A percentile compares a stretch with the other conserved stretches of the same genome.
Conservation (phyloP, 1,284 basidiomycete genomes). For the Pseudozyma sp. region DNA sequence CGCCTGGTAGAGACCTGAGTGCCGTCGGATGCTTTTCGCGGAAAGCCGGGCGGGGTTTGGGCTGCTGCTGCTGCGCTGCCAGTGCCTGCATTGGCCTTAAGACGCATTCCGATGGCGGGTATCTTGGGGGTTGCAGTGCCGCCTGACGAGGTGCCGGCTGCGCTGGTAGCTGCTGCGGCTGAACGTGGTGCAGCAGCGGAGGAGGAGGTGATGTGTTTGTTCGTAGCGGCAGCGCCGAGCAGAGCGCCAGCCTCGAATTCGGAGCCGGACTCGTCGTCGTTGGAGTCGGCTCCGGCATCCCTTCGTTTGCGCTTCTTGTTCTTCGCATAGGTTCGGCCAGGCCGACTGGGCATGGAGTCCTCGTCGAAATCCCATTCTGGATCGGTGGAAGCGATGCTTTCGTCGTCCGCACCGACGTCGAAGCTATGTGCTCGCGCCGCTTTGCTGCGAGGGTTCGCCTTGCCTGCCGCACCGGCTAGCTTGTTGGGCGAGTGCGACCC, state of each 20-base stretch:
- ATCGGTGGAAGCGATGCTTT: constrained; percentile 47
- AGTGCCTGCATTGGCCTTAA: constrained; percentile 50
- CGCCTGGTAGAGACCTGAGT: constrained; percentile 40
- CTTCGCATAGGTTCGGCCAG: constrained; percentile 50
- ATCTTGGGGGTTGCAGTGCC: constrained; percentile 26
- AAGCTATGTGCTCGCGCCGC: constrained; percentile 28
- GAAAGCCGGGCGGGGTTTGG: constrained; percentile 36
- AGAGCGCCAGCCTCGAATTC: constrained; percentile 47
- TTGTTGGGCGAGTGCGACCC: constrained; percentile 28
- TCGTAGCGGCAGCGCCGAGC: constrained; percentile 24
- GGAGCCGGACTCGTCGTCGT: constrained; percentile 49
- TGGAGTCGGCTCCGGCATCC: constrained; percentile 38
- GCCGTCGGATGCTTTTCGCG: constrained; percentile 36
- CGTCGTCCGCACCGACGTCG: constrained; percentile 40
- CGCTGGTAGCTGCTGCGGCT: constrained; percentile 18
- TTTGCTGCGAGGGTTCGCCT: constrained; percentile 40
- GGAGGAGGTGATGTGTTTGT: constrained; percentile 18
- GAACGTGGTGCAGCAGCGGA: constrained; percentile 20
- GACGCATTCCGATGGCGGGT: constrained; percentile 46
- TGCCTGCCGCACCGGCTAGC: constrained; percentile 18
- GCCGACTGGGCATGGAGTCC: constrained; percentile 54
- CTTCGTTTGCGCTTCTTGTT: constrained; percentile 54
- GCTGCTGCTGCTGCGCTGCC: constrained; percentile 14
- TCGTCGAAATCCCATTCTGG: constrained; percentile 57
- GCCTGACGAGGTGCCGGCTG: constrained; percentile 15